Conservation (phyloP, 176 grass and related monocot genomes). For the Areca catechu region DNA sequence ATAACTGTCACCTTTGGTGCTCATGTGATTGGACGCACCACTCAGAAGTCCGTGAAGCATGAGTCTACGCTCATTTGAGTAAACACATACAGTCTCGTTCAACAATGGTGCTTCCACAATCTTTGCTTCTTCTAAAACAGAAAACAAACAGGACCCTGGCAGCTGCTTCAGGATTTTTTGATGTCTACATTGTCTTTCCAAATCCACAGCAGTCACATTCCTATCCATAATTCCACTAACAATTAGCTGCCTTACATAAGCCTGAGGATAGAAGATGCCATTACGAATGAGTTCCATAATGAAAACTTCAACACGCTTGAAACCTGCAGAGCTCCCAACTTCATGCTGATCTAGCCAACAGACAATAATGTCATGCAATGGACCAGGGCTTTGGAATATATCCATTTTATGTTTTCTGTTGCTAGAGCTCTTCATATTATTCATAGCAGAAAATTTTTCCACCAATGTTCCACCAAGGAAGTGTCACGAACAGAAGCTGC, state of each 20-base stretch:
- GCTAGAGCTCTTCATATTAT: slow-evolving; percentile 26
- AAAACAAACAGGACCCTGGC: slow-evolving; percentile 57
- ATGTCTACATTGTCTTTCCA: slow-evolving; percentile 78
- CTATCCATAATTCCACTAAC: slow-evolving; percentile 81
- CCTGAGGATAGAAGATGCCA: slow-evolving; percentile 89
- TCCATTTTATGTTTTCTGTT: slow-evolving; percentile 61
- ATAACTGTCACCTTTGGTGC: slow-evolving; percentile 24
- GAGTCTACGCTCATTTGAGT: slow-evolving; percentile 82
- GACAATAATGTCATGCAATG: slow-evolving; percentile 87
- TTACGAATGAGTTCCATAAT: slow-evolving; percentile 70
- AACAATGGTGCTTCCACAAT: slow-evolving; percentile 41
- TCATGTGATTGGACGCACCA: slow-evolving; percentile 37
- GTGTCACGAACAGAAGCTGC: slow-evolving; percentile 39
- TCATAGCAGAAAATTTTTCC: slow-evolving; percentile 32
- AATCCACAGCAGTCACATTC: slow-evolving; percentile 50
- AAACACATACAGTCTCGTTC: slow-evolving; percentile 49
- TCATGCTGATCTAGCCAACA: slow-evolving; percentile 99
- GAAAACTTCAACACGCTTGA: slow-evolving; percentile 61
- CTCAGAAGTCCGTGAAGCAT: slow-evolving; percentile 62
- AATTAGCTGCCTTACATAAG: slow-evolving; percentile 95
- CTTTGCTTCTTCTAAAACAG: slow-evolving; percentile 71
- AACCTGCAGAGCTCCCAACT: slow-evolving; percentile 54
- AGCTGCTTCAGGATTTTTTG: slow-evolving; percentile 85
- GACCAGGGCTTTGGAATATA: slow-evolving; percentile 84
- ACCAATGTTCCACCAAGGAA: slow-evolving; percentile 24